These are phyloP conservation scores for Hawksworthiomyces lignivorus DNA, from an alignment of 2,329 filamentous ascomycete genomes.

Conservation along the genomic window DNA sequence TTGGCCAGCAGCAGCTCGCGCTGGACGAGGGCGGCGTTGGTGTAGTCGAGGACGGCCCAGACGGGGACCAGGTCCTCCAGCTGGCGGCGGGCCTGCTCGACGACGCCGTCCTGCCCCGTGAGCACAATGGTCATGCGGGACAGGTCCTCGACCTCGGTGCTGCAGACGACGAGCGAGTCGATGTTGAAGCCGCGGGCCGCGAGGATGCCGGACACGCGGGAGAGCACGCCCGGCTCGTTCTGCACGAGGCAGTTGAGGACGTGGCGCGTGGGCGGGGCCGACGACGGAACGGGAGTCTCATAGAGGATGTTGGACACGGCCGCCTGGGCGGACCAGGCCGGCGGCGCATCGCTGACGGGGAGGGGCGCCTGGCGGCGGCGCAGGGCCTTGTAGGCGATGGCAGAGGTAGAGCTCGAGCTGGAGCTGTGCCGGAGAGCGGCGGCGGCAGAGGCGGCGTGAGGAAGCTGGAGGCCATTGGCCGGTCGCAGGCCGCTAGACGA, in stretches of 20 bases:
- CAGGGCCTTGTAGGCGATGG: conserved; percentile 93
- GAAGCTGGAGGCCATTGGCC: conserved; percentile 9
- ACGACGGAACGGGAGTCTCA: conserved; percentile 83
- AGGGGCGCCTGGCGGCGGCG: conserved; percentile 83
- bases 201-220: conserved; percentile 90
- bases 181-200: conserved; percentile 98
- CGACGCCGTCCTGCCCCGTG: conserved; percentile 90
- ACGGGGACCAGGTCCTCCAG: conserved; percentile 95
- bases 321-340: conserved; percentile 82
- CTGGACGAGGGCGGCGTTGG: conserved; percentile 84
- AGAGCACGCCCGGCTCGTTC: conserved; percentile 96
- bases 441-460: conserved; percentile 20
- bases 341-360: conserved; percentile 67
- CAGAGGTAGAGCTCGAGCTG: conserved; percentile 70
- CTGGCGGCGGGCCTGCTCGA: conserved; percentile 93
- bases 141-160: conserved; percentile 92
- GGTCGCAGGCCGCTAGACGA: conserved; percentile 11
- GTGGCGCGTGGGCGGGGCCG: conserved; percentile 82
- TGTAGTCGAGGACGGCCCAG: conserved; percentile 98
- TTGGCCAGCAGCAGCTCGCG: conserved; percentile 92
- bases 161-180: conserved; percentile 94
- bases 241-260: conserved; percentile 97
- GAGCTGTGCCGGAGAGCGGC: conserved; percentile 33
- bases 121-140: conserved; percentile 99
- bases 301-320: conserved; percentile 98